A percentile compares a stretch with the other conserved stretches of the same genome.
Evolutionary conservation across 2,329 filamentous ascomycete genomes (phyloP).

Genomic region (Beauveria bassiana): DNA sequence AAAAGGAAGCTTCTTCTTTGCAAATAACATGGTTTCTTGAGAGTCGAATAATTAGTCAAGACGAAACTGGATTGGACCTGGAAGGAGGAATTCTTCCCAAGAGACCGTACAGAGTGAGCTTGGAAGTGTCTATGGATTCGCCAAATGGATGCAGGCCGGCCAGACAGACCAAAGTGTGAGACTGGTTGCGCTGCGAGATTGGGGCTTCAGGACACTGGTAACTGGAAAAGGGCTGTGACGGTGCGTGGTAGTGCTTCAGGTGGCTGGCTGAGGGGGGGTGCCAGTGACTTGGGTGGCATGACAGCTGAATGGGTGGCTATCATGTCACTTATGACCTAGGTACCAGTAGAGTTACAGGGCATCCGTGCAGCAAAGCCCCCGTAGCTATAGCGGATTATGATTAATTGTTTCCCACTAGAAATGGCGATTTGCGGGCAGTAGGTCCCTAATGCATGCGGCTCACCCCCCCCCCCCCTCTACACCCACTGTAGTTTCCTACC

Average conservation of each 20-base stretch:
- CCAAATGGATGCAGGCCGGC: neutral
- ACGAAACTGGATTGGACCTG: neutral
- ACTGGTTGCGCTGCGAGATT: neutral
- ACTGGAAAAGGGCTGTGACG: neutral
- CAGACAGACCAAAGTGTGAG: neutral
- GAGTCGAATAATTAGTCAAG: neutral
- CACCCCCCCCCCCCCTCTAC: neutral
- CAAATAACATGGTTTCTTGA: conserved; percentile 1
- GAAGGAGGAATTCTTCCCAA: no score
- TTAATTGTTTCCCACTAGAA: neutral
- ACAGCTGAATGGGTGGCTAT: neutral
- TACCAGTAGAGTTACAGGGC: neutral
- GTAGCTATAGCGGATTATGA: neutral
- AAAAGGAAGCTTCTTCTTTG: conserved; percentile 3
- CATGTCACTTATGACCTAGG: no score
- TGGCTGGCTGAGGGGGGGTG: neutral
- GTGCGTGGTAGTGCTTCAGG: neutral
- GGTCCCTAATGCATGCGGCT: neutral
- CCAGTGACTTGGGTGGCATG: neutral
- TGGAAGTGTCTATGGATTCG: neutral
- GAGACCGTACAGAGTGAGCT: neutral
- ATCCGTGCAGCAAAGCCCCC: neutral
- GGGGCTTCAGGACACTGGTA: neutral
- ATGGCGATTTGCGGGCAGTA: neutral
- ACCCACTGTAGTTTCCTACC: no score